Evolutionary conservation across 106 monocot species (phyloP), one percentile per base, ranked within the genome.

Genomic region (Dendrobium officinale): DNA sequence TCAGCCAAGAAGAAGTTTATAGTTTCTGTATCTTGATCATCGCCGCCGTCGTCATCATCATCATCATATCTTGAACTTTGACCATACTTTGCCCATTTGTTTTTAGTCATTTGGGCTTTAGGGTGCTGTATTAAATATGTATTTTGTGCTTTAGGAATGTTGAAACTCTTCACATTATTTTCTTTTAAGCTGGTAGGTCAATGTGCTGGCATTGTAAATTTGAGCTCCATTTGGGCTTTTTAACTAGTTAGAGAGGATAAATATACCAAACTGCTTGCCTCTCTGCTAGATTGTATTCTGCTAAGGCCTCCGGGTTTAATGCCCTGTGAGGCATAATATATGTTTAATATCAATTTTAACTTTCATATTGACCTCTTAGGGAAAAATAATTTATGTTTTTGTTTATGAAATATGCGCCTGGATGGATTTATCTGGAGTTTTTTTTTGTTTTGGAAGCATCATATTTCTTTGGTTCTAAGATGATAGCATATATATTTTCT

Each of bases 161-260:
- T 43, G 74, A 44, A 75, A 43, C 40, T 75, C 41, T 18, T 75
- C 44, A 10, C 20, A 44, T 75, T 43, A 19, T 33, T 20, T 51
- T 51, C 51, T 16, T 16, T 72, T 37, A 7, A 13, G 72, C 72
- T 40, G 73, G 42, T 73, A 42, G 42, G 17, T 42, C 4, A 1
- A 73, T 18, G 37, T 42, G 74, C 74, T 74, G 42, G 42, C n/a
- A 74, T 0, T 74, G 74, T 74, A 74, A 74, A 74, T 74, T 74
- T 43, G 74, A 74, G 74, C 42, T 74, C 15, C 42, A 74, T 74
- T 74, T 74, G 74, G 42, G 43, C 43, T 43, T 70, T 29, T 70
- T 33, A 37, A 37, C 33, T 29, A 10, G 70, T 20, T 29, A 37
- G 70, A 70, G 33, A 16, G 29, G 29, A 4, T 37, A 13, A 61